Percentiles rank a stretch among this genome's conserved stretches.
Evolutionary conservation across 495 filamentous ascomycete species (phyloP).

Genomic region (Xylaria castorea): DNA sequence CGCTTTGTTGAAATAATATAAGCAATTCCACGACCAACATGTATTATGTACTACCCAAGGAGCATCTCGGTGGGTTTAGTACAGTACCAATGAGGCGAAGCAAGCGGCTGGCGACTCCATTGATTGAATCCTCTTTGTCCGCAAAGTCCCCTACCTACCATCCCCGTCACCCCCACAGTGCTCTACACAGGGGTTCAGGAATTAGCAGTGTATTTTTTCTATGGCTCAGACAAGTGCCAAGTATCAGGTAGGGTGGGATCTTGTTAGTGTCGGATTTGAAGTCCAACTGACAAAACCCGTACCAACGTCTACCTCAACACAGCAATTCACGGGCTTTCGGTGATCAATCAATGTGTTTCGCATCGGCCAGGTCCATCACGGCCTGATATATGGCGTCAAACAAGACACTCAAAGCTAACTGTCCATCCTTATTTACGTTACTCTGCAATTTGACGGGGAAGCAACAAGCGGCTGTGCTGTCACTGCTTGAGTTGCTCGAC

Average conservation of each 20-base stretch:
- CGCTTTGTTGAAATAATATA: not conserved
- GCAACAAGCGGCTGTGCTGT: constrained; percentile 17
- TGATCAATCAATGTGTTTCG: constrained; percentile 7
- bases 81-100: constrained; percentile 18
- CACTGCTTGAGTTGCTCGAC: constrained; percentile 24
- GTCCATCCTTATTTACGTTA: constrained; percentile 15
- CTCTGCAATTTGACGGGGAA: constrained; percentile 14
- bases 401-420: constrained; percentile 2
- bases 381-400: constrained; percentile 22
- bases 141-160: constrained; percentile 11
- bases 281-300: not conserved
- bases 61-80: constrained; percentile 8
- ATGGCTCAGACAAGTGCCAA: constrained; percentile 20
- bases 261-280: not conserved
- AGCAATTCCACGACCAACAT: not conserved
- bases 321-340: not conserved
- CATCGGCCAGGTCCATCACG: constrained; percentile 15
- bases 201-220: constrained; percentile 8
- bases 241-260: constrained; percentile 8
- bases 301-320: not conserved
- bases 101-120: constrained; percentile 8
- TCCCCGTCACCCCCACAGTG: constrained; percentile 10
- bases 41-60: not conserved
- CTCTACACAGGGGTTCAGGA: constrained; percentile 8
- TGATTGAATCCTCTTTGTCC: constrained; percentile 11